Percentiles rank a stretch among this genome's conserved stretches.
phyloP scores from a whole-genome alignment of 2,329 filamentous ascomycete genomes.

The Fusarium odoratissimum region DNA sequence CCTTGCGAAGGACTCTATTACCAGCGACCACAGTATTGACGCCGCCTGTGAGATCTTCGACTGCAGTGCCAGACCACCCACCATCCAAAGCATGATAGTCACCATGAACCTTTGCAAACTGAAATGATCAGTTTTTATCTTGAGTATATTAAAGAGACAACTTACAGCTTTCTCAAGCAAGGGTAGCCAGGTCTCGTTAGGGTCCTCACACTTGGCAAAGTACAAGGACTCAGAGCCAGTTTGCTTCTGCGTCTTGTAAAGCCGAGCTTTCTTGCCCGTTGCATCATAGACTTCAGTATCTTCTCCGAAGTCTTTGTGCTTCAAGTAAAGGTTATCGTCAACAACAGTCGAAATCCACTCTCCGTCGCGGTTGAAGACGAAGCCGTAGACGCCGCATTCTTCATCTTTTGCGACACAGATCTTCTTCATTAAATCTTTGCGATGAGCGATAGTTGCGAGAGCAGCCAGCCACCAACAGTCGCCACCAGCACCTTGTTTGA shows the following conservation, averaged over 20 bases:
- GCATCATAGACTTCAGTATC: constrained; percentile 51
- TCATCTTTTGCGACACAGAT: constrained; percentile 76
- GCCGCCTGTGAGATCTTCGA: constrained; percentile 65
- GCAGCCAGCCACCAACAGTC: constrained; percentile 82
- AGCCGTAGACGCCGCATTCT: constrained; percentile 77
- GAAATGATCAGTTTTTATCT: constrained; percentile 2
- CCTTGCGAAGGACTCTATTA: constrained; percentile 71
- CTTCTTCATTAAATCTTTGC: constrained; percentile 71
- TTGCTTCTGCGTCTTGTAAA: constrained; percentile 71
- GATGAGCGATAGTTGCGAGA: constrained; percentile 74
- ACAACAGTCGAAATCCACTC: constrained; percentile 79
- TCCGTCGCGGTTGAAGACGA: constrained; percentile 77
- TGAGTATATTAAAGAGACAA: background rate
- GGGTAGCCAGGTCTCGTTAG: constrained; percentile 80
- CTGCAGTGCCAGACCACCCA: constrained; percentile 68
- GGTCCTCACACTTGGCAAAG: constrained; percentile 75
- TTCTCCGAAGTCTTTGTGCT: constrained; percentile 55
- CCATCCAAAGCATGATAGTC: constrained; percentile 77
- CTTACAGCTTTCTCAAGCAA: constrained; percentile 74
- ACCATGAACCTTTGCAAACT: constrained; percentile 79
- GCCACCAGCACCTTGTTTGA: constrained; percentile 63
- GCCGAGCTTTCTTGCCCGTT: constrained; percentile 65
- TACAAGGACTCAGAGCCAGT: constrained; percentile 76
- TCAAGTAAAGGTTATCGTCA: constrained; percentile 70
- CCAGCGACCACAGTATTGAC: constrained; percentile 67